Evolutionary conservation across 768 basidiomycete species (phyloP).

Genomic region (Pleurotus cornucopiae): DNA sequence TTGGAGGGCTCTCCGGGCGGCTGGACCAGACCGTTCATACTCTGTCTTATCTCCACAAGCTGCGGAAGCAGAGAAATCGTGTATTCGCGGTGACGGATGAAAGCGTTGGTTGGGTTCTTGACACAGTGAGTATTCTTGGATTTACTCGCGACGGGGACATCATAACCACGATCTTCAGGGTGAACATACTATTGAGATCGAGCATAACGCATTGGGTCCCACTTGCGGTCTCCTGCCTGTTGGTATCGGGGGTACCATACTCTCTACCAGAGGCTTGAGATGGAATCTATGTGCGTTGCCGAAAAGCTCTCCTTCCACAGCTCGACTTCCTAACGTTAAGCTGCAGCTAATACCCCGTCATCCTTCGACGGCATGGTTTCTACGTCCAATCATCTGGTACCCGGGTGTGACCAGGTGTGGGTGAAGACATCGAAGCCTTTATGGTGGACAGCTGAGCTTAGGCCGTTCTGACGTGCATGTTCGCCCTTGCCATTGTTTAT

Average conservation of each 20-base stretch:
- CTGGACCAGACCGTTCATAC: slow-evolving; percentile 94
- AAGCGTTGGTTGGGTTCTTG: slow-evolving; percentile 86
- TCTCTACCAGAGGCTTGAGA: slow-evolving; percentile 80
- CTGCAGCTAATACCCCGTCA: slow-evolving; percentile 55
- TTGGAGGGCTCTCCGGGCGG: slow-evolving; percentile 88
- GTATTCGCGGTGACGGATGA: slow-evolving; percentile 87
- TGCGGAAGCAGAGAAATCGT: slow-evolving; percentile 53
- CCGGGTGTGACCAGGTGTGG: slow-evolving; percentile 57
- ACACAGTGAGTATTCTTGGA: slow-evolving; percentile 45
- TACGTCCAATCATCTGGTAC: slow-evolving; percentile 89
- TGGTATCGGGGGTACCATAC: slow-evolving; percentile 67
- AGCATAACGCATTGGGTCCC: slow-evolving; percentile 69
- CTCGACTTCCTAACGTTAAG: neutral
- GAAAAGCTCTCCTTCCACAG: slow-evolving; percentile 24
- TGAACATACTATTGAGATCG: slow-evolving; percentile 72
- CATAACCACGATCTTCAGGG: slow-evolving; percentile 48
- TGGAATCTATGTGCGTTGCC: slow-evolving; percentile 71
- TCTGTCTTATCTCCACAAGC: slow-evolving; percentile 78
- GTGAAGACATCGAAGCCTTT: slow-evolving; percentile 80
- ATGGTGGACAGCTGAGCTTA: slow-evolving; percentile 86
- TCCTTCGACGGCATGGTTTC: slow-evolving; percentile 85
- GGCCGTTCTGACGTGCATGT: slow-evolving; percentile 4
- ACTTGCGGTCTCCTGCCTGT: slow-evolving; percentile 96
- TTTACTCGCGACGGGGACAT: neutral
- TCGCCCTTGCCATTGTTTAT: too few relatives aligned